Conservation (phyloP, 2,329 filamentous ascomycete species). For the Teratosphaeria nubilosa region DNA sequence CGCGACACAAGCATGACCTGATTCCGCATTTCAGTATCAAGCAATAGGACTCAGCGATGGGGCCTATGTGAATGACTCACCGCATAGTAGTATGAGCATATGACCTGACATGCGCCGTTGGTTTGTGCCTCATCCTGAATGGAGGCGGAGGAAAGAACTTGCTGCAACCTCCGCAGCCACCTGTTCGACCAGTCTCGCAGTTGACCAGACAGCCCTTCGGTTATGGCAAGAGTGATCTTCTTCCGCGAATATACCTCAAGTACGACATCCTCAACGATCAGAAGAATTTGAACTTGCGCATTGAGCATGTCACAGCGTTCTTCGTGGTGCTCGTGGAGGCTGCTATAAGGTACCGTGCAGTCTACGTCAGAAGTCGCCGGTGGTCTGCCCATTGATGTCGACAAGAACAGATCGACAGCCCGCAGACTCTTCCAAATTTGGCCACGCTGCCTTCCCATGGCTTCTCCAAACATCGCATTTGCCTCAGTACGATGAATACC, state of each 20-base stretch:
- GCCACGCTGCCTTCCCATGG: constrained; percentile 30
- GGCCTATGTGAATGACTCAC: constrained; percentile 19
- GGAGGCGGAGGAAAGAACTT: constrained; percentile 16
- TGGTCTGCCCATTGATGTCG: constrained; percentile 41
- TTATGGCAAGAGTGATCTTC: constrained; percentile 31
- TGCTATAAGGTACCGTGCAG: constrained; percentile 30
- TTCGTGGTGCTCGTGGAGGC: constrained; percentile 6
- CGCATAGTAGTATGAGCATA: constrained; percentile 44
- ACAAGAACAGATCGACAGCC: constrained; percentile 43
- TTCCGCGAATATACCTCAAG: constrained; percentile 38
- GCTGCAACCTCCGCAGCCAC: constrained; percentile 23
- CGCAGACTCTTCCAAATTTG: constrained; percentile 45
- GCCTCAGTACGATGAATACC: constrained; percentile 44
- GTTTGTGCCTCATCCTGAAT: constrained; percentile 8
- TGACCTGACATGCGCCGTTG: constrained; percentile 39
- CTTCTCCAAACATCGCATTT: constrained; percentile 38
- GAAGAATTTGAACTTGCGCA: constrained; percentile 35
- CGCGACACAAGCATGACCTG: constrained; percentile 38
- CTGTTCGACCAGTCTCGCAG: constrained; percentile 32
- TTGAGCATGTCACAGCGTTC: constrained; percentile 26
- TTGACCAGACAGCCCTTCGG: constrained; percentile 31
- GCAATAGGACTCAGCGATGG: not conserved
- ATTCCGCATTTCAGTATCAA: not conserved
- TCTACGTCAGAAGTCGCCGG: constrained; percentile 45
- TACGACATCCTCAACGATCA: constrained; percentile 39